phyloP scores from a whole-genome alignment of 1,284 basidiomycete species.

The Ganoderma lucidum region DNA sequence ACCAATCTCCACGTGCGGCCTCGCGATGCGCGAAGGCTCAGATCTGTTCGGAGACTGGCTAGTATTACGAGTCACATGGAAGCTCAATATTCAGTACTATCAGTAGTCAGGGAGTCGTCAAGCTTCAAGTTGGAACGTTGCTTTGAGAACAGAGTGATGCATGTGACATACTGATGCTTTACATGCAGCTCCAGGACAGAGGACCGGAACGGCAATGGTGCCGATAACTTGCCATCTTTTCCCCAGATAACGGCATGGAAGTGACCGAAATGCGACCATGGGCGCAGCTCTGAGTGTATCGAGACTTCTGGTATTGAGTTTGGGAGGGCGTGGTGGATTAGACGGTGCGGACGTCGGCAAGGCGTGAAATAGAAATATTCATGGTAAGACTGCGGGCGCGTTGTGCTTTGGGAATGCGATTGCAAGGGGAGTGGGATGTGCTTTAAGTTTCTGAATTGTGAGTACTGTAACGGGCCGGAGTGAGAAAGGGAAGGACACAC shows the following conservation, averaged over 20 bases:
- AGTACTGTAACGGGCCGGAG: constrained; percentile 8
- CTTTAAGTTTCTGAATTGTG: constrained; percentile 6
- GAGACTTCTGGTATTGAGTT: not conserved
- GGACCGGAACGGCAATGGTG: not conserved
- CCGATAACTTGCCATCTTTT: not conserved
- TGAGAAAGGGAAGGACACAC: not conserved
- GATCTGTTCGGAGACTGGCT: not conserved
- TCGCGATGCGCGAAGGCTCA: not conserved
- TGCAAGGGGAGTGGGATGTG: not conserved
- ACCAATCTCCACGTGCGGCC: not conserved
- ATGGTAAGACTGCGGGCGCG: not conserved
- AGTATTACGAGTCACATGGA: not conserved
- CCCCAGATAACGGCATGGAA: not conserved
- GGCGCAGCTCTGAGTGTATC: not conserved
- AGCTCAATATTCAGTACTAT: not conserved
- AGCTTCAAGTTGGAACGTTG: constrained; percentile 1
- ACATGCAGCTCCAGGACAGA: not conserved
- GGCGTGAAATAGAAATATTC: not conserved
- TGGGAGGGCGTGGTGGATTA: not conserved
- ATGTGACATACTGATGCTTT: constrained; percentile 4
- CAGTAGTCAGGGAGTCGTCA: not conserved
- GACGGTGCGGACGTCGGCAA: not conserved
- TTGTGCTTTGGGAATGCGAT: not conserved
- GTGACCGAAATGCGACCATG: not conserved
- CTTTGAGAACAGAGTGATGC: not conserved